Evolutionary conservation across 495 filamentous ascomycete genomes (phyloP).

Genomic region (Lophium mytilinum): DNA sequence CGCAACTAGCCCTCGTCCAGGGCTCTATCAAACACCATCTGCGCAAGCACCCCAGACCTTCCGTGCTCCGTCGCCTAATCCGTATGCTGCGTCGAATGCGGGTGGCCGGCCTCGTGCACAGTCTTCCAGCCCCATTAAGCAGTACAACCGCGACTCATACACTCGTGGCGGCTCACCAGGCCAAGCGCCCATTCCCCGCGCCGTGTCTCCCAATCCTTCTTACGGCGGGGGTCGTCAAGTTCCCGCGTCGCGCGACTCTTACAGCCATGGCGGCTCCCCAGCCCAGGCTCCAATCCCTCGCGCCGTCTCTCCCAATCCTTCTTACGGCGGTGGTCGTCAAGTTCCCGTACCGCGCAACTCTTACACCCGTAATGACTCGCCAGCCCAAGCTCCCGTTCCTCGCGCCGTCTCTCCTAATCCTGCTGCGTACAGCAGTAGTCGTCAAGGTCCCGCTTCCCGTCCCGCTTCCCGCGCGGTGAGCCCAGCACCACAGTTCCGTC

Average conservation of each 20-base stretch:
- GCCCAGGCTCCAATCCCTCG: conserved; percentile 39
- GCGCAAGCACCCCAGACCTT: conserved; percentile 9
- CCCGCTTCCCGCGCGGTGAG: conserved; percentile 15
- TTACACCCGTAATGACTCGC: conserved; percentile 40
- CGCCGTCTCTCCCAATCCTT: conserved; percentile 49
- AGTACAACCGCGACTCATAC: conserved; percentile 51
- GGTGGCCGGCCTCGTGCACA: conserved; percentile 29
- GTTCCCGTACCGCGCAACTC: too few relatives aligned
- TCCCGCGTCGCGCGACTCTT: background rate
- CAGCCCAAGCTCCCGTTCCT: conserved; percentile 11
- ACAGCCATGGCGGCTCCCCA: background rate
- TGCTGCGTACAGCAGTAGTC: conserved; percentile 12
- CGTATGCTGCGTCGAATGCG: conserved; percentile 15
- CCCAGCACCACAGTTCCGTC: conserved; percentile 20
- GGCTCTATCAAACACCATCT: conserved; percentile 27
- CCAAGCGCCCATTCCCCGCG: conserved; percentile 15
- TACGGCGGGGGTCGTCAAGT: conserved; percentile 4
- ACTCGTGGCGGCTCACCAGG: conserved; percentile 36
- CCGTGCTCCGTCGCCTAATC: conserved; percentile 25
- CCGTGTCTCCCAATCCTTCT: conserved; percentile 26
- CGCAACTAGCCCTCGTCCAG: conserved; percentile 40
- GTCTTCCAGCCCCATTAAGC: conserved; percentile 44
- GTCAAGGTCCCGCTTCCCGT: background rate
- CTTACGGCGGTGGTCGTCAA: background rate
- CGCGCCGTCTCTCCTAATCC: conserved; percentile 29